phyloP scores from a whole-genome alignment of 2,329 filamentous ascomycete genomes.

The Aspergillus calidoustus region DNA sequence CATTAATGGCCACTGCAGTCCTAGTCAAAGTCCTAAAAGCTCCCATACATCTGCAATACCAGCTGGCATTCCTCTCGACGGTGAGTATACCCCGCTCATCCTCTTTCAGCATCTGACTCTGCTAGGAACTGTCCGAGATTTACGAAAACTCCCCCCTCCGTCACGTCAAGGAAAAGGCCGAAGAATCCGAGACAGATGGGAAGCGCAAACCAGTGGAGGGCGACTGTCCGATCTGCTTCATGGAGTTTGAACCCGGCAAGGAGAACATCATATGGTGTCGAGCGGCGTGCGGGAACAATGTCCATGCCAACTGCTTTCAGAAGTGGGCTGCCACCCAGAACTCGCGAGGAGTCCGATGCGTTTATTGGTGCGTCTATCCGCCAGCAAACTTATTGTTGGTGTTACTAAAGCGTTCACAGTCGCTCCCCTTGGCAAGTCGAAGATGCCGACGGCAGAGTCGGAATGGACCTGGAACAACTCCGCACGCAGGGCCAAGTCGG shows the following conservation, averaged over 20 bases:
- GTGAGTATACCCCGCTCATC: conserved; percentile 30
- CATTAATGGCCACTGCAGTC: conserved; percentile 44
- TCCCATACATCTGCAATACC: conserved; percentile 60
- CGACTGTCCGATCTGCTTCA: conserved; percentile 67
- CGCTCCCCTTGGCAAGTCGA: conserved; percentile 48
- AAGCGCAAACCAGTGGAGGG: conserved; percentile 64
- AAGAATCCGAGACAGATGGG: conserved; percentile 42
- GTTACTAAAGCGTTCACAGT: conserved; percentile 28
- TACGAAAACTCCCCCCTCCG: conserved; percentile 58
- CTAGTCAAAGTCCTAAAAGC: conserved; percentile 63
- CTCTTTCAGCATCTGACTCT: not conserved
- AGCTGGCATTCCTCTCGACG: conserved; percentile 62
- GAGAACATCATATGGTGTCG: conserved; percentile 62
- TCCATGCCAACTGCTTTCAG: conserved; percentile 63
- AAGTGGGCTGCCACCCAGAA: conserved; percentile 53
- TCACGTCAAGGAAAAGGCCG: conserved; percentile 43
- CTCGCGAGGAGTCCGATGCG: conserved; percentile 44
- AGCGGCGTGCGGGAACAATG: conserved; percentile 65
- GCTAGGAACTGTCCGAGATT: conserved; percentile 59
- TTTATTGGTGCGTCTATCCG: conserved; percentile 47
- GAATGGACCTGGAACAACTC: conserved; percentile 37
- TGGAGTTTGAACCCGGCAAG: conserved; percentile 54
- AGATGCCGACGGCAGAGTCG: conserved; percentile 21
- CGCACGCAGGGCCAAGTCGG: conserved; percentile 33
- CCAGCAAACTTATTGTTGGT: not conserved